These are phyloP conservation scores for Botrytis medusae DNA, from an alignment of 2,329 filamentous ascomycete genomes.

Conservation along the genomic window DNA sequence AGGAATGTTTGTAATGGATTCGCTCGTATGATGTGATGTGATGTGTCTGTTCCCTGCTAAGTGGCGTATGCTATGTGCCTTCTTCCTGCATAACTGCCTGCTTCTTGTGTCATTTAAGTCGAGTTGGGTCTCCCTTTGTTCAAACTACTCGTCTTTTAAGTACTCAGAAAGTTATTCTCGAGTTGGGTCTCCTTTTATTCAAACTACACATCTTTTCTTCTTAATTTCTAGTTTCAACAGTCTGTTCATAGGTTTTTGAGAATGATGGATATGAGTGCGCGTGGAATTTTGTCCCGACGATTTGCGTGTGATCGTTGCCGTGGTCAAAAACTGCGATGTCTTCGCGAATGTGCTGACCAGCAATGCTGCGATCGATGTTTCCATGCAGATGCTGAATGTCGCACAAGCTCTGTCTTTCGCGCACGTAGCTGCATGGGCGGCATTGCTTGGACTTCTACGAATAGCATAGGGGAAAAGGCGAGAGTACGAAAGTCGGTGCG, in stretches of 20 bases:
- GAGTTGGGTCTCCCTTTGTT: neutral
- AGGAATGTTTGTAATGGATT: too few species aligned
- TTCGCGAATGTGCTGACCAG: neutral
- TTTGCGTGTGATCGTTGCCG: conserved; percentile 2
- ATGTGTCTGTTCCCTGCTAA: neutral
- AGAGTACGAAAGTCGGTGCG: neutral
- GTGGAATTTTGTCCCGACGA: neutral
- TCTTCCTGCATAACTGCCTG: neutral
- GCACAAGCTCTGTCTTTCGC: neutral
- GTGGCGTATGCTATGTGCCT: neutral
- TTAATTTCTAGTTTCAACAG: neutral
- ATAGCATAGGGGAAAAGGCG: neutral
- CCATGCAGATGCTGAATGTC: neutral
- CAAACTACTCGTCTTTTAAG: neutral
- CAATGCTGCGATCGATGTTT: neutral
- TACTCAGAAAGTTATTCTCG: neutral
- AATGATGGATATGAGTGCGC: neutral
- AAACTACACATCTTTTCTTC: neutral
- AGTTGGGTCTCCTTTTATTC: neutral
- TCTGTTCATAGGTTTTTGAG: too few species aligned
- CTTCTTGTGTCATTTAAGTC: neutral
- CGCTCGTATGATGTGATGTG: too few species aligned
- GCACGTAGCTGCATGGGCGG: neutral
- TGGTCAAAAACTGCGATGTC: neutral
- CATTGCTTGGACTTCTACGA: neutral